Conservation (phyloP, 768 basidiomycete species). For the Tremella mesenterica region DNA sequence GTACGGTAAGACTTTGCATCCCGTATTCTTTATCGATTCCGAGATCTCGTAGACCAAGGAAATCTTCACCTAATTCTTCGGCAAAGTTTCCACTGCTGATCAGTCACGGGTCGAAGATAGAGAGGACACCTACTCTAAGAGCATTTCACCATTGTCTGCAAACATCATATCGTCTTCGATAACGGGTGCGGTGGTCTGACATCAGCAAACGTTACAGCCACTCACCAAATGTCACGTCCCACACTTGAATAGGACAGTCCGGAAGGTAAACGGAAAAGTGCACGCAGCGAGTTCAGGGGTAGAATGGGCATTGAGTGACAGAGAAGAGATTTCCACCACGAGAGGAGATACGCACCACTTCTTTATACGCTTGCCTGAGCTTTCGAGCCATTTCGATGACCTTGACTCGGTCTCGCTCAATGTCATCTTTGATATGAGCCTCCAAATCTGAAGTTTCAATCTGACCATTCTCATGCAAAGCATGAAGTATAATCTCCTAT, state of each 20-base stretch:
- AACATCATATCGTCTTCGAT: slow-evolving; percentile 60
- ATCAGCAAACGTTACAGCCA: no score
- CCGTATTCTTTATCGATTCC: slow-evolving; percentile 83
- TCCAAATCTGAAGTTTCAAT: slow-evolving; percentile 71
- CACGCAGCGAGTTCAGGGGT: no score
- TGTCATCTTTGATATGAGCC: slow-evolving; percentile 77
- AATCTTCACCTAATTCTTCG: slow-evolving; percentile 81
- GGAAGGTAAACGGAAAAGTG: no score
- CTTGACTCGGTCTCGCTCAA: slow-evolving; percentile 69
- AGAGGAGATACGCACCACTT: slow-evolving; percentile 53
- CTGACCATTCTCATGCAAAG: slow-evolving; percentile 79
- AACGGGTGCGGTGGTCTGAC: slow-evolving; percentile 49
- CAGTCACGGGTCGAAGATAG: background rate
- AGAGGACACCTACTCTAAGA: slow-evolving; percentile 53
- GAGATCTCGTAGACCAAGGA: slow-evolving; percentile 75
- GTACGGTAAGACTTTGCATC: slow-evolving; percentile 65
- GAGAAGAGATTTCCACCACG: background rate
- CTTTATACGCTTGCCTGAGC: slow-evolving; percentile 70
- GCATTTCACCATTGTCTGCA: slow-evolving; percentile 58
- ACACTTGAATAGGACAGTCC: no score
- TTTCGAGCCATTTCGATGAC: slow-evolving; percentile 77
- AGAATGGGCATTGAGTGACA: no score
- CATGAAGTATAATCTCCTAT: slow-evolving; percentile 90
- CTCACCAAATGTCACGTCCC: no score
- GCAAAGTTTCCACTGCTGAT: slow-evolving; percentile 68